Evolutionary conservation across 768 basidiomycete species (phyloP).

Genomic region (Collybia mongolica): DNA sequence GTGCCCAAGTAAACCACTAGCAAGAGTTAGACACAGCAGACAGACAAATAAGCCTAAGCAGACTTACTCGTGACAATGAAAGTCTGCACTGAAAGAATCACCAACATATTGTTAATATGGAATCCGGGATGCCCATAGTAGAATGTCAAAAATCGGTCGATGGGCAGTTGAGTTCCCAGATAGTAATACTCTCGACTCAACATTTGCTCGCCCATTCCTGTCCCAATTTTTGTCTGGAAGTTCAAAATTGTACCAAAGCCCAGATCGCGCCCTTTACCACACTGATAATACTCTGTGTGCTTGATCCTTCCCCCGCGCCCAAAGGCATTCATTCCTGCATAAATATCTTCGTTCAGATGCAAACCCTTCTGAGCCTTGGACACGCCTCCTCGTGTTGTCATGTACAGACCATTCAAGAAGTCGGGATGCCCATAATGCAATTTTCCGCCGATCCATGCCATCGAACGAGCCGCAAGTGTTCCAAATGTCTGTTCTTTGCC

Average conservation of each 20-base stretch:
- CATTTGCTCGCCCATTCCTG: slow-evolving; percentile 99
- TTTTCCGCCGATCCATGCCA: slow-evolving; percentile 98
- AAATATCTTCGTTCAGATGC: slow-evolving; percentile 99
- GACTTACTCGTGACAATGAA: slow-evolving; percentile 88
- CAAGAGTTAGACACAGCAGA: slow-evolving; percentile 1
- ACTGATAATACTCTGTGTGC: slow-evolving; percentile 99
- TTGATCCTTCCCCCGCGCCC: slow-evolving; percentile 97
- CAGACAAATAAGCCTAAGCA: not conserved
- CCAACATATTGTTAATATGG: slow-evolving; percentile 99
- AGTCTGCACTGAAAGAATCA: slow-evolving; percentile 94
- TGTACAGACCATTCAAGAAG: slow-evolving; percentile 96
- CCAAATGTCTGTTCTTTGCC: slow-evolving; percentile 99
- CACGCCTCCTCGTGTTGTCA: slow-evolving; percentile 97
- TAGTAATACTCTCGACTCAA: slow-evolving; percentile 99
- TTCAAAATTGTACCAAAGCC: slow-evolving; percentile 99
- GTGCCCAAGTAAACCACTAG: slow-evolving; percentile 95
- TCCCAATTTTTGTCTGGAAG: slow-evolving; percentile 99
- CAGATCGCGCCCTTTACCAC: slow-evolving; percentile 97
- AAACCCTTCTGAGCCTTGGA: slow-evolving; percentile 99
- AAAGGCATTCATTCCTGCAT: slow-evolving; percentile 98
- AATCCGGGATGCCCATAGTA: slow-evolving; percentile 99
- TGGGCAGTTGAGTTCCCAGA: slow-evolving; percentile 93
- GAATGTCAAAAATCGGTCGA: slow-evolving; percentile 99
- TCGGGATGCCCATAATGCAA: slow-evolving; percentile 99
- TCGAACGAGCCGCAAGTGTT: slow-evolving; percentile 91